Conservation (phyloP, 2,329 filamentous ascomycete species). For the Xylariaceae sp. region DNA sequence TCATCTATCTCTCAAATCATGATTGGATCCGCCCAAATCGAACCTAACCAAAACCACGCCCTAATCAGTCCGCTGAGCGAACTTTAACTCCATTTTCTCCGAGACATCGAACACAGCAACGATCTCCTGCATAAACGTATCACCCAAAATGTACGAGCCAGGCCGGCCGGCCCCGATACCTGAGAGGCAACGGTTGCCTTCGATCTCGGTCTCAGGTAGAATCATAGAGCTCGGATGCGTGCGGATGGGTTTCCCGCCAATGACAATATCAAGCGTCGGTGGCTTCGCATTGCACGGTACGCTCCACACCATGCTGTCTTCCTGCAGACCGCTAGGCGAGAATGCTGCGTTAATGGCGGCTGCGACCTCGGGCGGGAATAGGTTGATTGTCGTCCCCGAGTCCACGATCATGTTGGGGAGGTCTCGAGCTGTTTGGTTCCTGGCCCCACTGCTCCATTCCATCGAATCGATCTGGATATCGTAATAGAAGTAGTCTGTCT, state of each 20-base stretch:
- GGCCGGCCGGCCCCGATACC: slow-evolving; percentile 32
- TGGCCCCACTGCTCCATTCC: slow-evolving; percentile 27
- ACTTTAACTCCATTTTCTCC: slow-evolving; percentile 41
- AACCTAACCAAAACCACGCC: too few species aligned
- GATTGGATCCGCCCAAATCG: too few species aligned
- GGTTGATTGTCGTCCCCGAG: slow-evolving; percentile 42
- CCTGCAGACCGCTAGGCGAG: slow-evolving; percentile 32
- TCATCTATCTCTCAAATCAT: too few species aligned
- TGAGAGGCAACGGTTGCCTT: slow-evolving; percentile 35
- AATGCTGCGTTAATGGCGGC: slow-evolving; percentile 40
- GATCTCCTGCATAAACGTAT: slow-evolving; percentile 37
- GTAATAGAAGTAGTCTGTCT: slow-evolving; percentile 40
- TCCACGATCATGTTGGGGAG: slow-evolving; percentile 40
- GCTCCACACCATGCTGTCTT: slow-evolving; percentile 32
- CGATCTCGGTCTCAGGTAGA: slow-evolving; percentile 36
- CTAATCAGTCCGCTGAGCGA: too few species aligned
- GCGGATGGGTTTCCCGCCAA: slow-evolving; percentile 39
- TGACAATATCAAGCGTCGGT: slow-evolving; percentile 39
- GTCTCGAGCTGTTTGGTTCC: slow-evolving; percentile 30
- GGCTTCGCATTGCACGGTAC: slow-evolving; percentile 39
- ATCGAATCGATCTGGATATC: slow-evolving; percentile 34
- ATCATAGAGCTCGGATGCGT: slow-evolving; percentile 43
- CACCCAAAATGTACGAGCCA: slow-evolving; percentile 33
- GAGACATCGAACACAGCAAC: slow-evolving; percentile 40
- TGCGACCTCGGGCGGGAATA: slow-evolving; percentile 39